Evolutionary conservation across 1,284 basidiomycete genomes (phyloP).

Genomic region (Apiotrichum montevideense): DNA sequence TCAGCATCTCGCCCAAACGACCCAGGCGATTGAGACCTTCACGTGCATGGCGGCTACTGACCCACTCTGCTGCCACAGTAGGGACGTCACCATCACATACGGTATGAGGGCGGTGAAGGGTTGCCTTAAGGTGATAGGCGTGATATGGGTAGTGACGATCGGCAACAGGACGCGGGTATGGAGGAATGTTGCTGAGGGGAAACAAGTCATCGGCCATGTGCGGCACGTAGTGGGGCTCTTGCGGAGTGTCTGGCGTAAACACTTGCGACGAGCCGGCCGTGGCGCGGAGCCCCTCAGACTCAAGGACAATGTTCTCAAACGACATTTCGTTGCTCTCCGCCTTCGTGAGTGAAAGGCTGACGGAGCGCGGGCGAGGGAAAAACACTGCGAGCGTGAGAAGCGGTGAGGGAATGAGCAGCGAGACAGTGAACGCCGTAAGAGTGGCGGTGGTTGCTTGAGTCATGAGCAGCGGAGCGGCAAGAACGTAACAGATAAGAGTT

Average conservation of each 20-base stretch:
- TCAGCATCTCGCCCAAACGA: constrained; percentile 34
- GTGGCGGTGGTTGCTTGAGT: constrained; percentile 8
- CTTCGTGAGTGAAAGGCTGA: background rate
- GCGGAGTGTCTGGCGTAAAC: constrained; percentile 20
- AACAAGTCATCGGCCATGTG: constrained; percentile 1
- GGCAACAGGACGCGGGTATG: background rate
- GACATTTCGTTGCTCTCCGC: constrained; percentile 15
- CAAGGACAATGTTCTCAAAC: background rate
- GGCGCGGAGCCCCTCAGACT: background rate
- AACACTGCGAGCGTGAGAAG: constrained; percentile 17
- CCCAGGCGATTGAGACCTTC: constrained; percentile 17
- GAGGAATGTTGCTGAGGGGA: constrained; percentile 2
- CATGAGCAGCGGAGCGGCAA: constrained; percentile 24
- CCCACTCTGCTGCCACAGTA: constrained; percentile 28
- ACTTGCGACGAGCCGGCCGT: background rate
- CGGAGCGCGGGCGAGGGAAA: constrained; percentile 3
- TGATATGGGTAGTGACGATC: background rate
- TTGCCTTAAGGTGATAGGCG: constrained; percentile 5
- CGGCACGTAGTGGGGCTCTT: constrained; percentile 27
- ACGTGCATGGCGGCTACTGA: constrained; percentile 29
- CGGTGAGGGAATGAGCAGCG: constrained; percentile 28
- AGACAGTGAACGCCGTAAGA: constrained; percentile 21
- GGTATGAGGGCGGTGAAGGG: background rate
- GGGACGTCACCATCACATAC: constrained; percentile 11
- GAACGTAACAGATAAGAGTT: constrained; percentile 23